These are phyloP conservation scores for Aspergillus sp. DNA, from an alignment of 2,329 filamentous ascomycete genomes.

Conservation along the genomic window DNA sequence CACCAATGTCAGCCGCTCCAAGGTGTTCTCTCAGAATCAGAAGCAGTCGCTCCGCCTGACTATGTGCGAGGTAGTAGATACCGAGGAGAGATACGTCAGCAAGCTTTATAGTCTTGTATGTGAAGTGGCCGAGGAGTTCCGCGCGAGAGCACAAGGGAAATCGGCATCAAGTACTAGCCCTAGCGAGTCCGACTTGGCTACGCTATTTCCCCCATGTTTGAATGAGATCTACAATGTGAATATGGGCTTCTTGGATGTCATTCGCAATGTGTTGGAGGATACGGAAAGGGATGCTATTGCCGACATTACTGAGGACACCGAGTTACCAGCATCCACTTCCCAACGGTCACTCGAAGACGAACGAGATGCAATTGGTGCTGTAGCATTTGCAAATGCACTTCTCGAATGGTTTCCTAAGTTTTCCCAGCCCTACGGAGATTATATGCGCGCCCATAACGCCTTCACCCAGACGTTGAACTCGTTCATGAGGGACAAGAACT, in stretches of 20 bases:
- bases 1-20: conserved; percentile 73
- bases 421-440: conserved; percentile 85
- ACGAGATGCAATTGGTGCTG: conserved; percentile 74
- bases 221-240: conserved; percentile 81
- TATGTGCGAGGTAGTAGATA: conserved; percentile 86
- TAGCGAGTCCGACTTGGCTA: conserved; percentile 68
- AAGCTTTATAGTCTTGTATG: conserved; percentile 84
- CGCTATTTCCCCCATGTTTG: conserved; percentile 77
- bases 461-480: conserved; percentile 78
- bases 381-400: conserved; percentile 76
- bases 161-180: conserved; percentile 66
- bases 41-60: conserved; percentile 84
- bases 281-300: conserved; percentile 76
- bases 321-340: conserved; percentile 49
- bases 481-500: conserved; percentile 73
- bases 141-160: conserved; percentile 64
- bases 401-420: conserved; percentile 93
- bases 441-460: conserved; percentile 85
- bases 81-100: conserved; percentile 87
- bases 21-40: conserved; percentile 75
- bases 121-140: conserved; percentile 77
- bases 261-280: conserved; percentile 75
- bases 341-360: conserved; percentile 40
- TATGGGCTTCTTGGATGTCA: conserved; percentile 72
- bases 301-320: conserved; percentile 66